Conservation (phyloP, 2,329 filamentous ascomycete species). For the Huntiella decipiens region DNA sequence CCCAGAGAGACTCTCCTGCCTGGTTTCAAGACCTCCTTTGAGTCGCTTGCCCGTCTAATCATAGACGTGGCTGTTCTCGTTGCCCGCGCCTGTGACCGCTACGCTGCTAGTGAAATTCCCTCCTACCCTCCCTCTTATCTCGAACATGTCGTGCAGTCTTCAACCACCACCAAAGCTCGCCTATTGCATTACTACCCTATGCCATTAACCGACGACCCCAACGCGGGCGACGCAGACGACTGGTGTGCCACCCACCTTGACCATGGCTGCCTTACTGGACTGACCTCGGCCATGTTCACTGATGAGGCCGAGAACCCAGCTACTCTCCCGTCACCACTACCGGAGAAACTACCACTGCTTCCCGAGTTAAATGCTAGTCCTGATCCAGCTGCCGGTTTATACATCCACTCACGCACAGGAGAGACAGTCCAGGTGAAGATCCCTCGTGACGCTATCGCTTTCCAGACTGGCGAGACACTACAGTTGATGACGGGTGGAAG, state of each 20-base stretch:
- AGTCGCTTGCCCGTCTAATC: conserved; percentile 61
- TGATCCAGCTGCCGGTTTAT: conserved; percentile 72
- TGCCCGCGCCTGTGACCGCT: conserved; percentile 74
- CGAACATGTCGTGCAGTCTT: conserved; percentile 69
- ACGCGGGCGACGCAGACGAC: conserved; percentile 47
- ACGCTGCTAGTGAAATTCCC: conserved; percentile 58
- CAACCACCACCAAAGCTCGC: conserved; percentile 75
- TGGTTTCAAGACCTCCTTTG: conserved; percentile 54
- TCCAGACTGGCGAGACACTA: conserved; percentile 86
- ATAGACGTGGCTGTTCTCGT: conserved; percentile 82
- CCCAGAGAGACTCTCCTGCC: conserved; percentile 49
- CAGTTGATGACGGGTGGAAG: conserved; percentile 78
- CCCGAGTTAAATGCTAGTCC: conserved; percentile 58
- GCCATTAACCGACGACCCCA: conserved; percentile 19
- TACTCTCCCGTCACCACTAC: conserved; percentile 8
- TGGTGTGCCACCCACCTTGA: conserved; percentile 90
- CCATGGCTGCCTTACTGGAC: conserved; percentile 80
- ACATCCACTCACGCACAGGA: conserved; percentile 73
- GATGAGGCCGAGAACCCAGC: conserved; percentile 41
- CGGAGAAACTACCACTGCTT: conserved; percentile 29
- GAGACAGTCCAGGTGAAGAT: conserved; percentile 81
- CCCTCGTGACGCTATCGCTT: conserved; percentile 76
- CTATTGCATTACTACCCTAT: conserved; percentile 84
- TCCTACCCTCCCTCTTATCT: conserved; percentile 64
- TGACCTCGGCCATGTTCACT: conserved; percentile 92